These are phyloP conservation scores for Rhododendron molle DNA, from an alignment of 148 eudicot species.

Conservation along the genomic window DNA sequence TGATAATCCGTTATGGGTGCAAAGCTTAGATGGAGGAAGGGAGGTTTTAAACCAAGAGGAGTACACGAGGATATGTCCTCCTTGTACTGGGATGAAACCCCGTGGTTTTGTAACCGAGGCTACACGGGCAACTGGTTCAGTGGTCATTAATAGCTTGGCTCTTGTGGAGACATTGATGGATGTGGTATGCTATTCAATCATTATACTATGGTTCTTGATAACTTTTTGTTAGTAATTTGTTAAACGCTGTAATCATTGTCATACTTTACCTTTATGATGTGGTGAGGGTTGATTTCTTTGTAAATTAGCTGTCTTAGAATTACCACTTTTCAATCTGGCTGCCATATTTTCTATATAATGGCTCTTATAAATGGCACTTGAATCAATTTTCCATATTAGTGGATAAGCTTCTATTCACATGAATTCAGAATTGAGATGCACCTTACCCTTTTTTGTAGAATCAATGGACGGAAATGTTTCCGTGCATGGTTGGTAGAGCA, in stretches of 20 bases:
- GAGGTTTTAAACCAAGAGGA: conserved; percentile 57
- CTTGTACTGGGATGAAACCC: conserved; percentile 39
- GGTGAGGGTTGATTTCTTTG: too few species aligned
- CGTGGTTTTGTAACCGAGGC: conserved; percentile 54
- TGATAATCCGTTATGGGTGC: conserved; percentile 60
- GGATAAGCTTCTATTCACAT: conserved; percentile 13
- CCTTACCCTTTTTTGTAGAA: conserved; percentile 30
- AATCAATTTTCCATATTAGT: conserved; percentile 31
- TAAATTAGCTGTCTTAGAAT: not conserved
- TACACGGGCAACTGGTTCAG: conserved; percentile 51
- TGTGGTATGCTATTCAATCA: conserved; percentile 35
- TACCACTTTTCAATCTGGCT: not conserved
- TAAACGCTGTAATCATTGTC: not conserved
- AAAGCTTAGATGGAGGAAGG: conserved; percentile 39
- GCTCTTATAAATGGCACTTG: conserved; percentile 26
- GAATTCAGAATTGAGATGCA: not conserved
- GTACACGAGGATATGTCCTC: conserved; percentile 43
- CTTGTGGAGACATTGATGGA: conserved; percentile 61
- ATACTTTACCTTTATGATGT: not conserved
- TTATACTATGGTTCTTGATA: not conserved
- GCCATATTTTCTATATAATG: conserved; percentile 32
- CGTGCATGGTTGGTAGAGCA: conserved; percentile 49
- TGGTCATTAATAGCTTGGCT: conserved; percentile 40
- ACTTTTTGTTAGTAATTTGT: too few species aligned
- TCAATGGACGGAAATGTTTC: conserved; percentile 65